Percentiles rank a stretch among this genome's conserved stretches.
Evolutionary conservation across 192 early-diverging fungal genomes (phyloP).

Genomic region (Rhizoclosmatium sp.): DNA sequence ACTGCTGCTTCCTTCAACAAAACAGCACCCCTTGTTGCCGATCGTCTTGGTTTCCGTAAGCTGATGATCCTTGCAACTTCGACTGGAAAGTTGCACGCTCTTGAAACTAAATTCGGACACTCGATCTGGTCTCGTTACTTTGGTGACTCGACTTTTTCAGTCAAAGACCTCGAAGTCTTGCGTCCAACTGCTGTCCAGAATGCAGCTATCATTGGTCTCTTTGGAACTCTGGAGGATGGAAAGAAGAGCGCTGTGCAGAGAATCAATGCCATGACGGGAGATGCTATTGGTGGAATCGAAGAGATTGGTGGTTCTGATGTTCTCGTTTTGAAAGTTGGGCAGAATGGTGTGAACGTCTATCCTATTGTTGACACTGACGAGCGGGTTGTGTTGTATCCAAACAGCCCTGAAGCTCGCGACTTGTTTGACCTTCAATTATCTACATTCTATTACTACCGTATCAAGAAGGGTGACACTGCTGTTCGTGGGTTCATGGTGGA

Average conservation of each 20-base stretch:
- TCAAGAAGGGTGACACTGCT: constrained; percentile 44
- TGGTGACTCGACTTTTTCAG: constrained; percentile 43
- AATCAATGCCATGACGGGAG: constrained; percentile 74
- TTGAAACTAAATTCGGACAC: constrained; percentile 80
- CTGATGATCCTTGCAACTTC: constrained; percentile 80
- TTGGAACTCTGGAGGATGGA: constrained; percentile 51
- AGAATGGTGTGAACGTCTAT: constrained; percentile 40
- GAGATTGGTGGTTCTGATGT: constrained; percentile 17
- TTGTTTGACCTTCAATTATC: constrained; percentile 65
- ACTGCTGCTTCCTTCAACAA: neutral
- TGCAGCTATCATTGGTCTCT: constrained; percentile 75
- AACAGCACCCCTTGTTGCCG: neutral
- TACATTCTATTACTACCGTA: constrained; percentile 73
- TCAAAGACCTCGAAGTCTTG: constrained; percentile 59
- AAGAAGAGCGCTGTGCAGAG: constrained; percentile 45
- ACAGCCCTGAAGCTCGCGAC: constrained; percentile 56
- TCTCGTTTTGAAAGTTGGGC: constrained; percentile 39
- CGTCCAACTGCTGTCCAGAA: constrained; percentile 70
- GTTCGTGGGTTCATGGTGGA: constrained; percentile 59
- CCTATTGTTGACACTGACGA: constrained; percentile 44
- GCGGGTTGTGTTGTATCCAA: constrained; percentile 67
- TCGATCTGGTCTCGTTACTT: constrained; percentile 81
- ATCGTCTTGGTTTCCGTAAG: constrained; percentile 81
- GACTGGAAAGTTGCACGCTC: constrained; percentile 83
- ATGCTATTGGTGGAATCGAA: constrained; percentile 46